Evolutionary conservation across 2,329 filamentous ascomycete genomes (phyloP), one percentile per base, ranked within the genome.

Genomic region (Byssochlamys sp.): DNA sequence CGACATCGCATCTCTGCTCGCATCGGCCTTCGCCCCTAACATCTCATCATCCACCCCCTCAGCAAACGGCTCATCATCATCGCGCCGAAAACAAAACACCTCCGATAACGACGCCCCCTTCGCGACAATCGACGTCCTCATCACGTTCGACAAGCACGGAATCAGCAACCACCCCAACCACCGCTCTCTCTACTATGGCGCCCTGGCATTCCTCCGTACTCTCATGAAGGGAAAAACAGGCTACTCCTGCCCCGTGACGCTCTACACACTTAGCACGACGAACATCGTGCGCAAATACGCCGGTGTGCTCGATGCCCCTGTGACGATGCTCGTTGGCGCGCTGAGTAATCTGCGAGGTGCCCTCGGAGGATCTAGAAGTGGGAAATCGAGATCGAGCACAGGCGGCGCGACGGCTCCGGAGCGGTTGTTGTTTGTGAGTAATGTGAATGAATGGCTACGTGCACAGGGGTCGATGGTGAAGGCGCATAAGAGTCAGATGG

Each of bases 401-500:
- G 74, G 29, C 29, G 7, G 29, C 29, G 5, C 70, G 2, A 80
- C 69, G 53, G 80, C 49, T 6, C 49, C 81, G 1, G 74, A 75
- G 33, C 76, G 81, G 1, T 72, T 96, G 55, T 70, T 96, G 35
- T 91, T 87, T 67, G 78, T 92, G 60, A 95, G 82, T 73, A 81
- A 82, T 7, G 78, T 90, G 14, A 69, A 74, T 3, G 80, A 81
- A 57, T 84, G 87, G 62, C 79, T 86, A 61, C 82, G 80, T 29
- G 92, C 90, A 6, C 87, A 91, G 77, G 81, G 78, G 56, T 91
- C 94, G 31, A 99, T 99, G 94, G 91, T 89, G 1, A 80, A 82
- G 56, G 92, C 89, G 28, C 94, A 99, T 77, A 80, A 85, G 75
- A 96, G 91, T 73, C 94, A 99, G 80, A 99, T 99, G 94, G 84